Evolutionary conservation across 345 rosid species (phyloP).

Genomic region (Capsella bursapastoris): DNA sequence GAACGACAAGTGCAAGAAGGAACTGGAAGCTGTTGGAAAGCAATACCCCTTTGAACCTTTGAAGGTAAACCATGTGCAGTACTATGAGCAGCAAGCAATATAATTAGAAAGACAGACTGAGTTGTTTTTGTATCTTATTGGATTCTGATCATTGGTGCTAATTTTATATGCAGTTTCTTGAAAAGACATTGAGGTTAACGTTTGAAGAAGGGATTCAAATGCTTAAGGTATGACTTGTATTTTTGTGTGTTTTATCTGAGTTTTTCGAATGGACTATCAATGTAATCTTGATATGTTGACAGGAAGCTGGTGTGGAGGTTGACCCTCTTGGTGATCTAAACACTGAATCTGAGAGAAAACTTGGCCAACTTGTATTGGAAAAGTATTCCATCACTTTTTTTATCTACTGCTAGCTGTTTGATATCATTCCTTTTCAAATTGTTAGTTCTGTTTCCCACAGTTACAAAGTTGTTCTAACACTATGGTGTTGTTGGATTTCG

Average conservation of each 20-base stretch:
- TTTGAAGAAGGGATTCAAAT: constrained; percentile 88
- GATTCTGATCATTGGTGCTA: constrained; percentile 10
- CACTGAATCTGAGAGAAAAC: constrained; percentile 81
- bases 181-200: constrained; percentile 63
- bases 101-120: background rate
- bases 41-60: constrained; percentile 83
- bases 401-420: background rate
- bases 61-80: constrained; percentile 54
- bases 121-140: constrained; percentile 11
- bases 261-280: background rate
- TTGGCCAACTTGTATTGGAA: constrained; percentile 83
- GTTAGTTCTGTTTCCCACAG: background rate
- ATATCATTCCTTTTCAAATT: background rate
- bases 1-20: constrained; percentile 64
- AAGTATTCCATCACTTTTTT: constrained; percentile 50
- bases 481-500: background rate
- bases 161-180: constrained; percentile 63
- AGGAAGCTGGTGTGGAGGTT: constrained; percentile 83
- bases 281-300: constrained; percentile 25
- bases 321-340: constrained; percentile 89
- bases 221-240: constrained; percentile 63
- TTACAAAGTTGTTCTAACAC: constrained; percentile 6
- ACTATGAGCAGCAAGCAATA: no score
- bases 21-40: constrained; percentile 70
- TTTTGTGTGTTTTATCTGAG: background rate